Conservation (phyloP, 805 yeast species). For the Teunomyces tritomae region DNA sequence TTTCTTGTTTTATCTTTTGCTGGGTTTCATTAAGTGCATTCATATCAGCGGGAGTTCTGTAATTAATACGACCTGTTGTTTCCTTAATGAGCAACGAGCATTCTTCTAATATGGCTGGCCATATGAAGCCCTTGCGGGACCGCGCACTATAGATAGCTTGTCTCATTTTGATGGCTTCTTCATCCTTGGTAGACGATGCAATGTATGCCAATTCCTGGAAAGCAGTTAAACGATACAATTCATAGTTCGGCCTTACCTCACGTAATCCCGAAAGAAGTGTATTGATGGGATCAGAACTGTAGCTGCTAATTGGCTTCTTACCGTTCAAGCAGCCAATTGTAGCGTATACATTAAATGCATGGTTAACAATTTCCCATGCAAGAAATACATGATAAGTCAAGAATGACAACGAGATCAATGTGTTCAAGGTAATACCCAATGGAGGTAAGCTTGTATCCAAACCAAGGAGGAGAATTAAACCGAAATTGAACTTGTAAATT, state of each 20-base stretch:
- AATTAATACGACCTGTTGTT: constrained; percentile 43
- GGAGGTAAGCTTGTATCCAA: constrained; percentile 43
- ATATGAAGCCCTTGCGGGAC: constrained; percentile 44
- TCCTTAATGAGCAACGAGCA: constrained; percentile 54
- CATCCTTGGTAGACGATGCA: constrained; percentile 41
- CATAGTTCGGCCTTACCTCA: constrained; percentile 40
- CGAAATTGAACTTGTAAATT: constrained; percentile 36
- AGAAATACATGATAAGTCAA: constrained; percentile 35
- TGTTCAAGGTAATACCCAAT: constrained; percentile 27
- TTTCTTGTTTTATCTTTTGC: constrained; percentile 14
- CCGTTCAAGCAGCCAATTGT: constrained; percentile 72
- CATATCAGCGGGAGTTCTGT: constrained; percentile 29
- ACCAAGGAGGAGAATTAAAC: constrained; percentile 29
- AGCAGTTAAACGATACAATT: constrained; percentile 54
- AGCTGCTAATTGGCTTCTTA: constrained; percentile 56
- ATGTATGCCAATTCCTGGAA: constrained; percentile 73
- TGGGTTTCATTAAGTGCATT: constrained; percentile 23
- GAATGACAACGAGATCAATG: constrained; percentile 19
- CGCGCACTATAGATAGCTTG: constrained; percentile 51
- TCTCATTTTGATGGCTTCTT: constrained; percentile 44
- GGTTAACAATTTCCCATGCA: constrained; percentile 56
- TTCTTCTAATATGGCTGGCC: constrained; percentile 62
- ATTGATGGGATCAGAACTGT: constrained; percentile 59
- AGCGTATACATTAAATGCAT: constrained; percentile 61
- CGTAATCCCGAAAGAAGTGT: constrained; percentile 64